Conservation (phyloP, 768 basidiomycete species). For the Hydnomerulius pinastri region DNA sequence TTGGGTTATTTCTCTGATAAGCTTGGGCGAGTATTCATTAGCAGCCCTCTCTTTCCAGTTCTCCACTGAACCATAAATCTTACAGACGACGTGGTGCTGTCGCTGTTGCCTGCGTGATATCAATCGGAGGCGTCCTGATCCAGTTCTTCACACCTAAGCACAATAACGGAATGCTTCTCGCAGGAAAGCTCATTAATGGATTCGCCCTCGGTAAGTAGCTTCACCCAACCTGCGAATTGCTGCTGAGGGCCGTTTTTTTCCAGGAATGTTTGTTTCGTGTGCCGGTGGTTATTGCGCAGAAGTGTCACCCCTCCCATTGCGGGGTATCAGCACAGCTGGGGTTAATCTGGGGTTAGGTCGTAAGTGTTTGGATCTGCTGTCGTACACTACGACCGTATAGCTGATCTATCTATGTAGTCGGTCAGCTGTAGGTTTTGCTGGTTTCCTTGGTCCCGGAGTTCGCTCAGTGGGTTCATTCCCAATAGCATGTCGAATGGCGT, state of each 20-base stretch:
- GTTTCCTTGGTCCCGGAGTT: not conserved
- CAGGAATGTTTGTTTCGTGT: constrained; percentile 27
- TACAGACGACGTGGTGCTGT: constrained; percentile 27
- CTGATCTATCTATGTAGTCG: constrained; percentile 11
- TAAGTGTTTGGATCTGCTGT: constrained; percentile 9
- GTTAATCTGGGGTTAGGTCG: constrained; percentile 28
- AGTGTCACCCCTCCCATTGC: constrained; percentile 28
- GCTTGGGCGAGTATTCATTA: constrained; percentile 13
- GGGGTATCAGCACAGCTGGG: constrained; percentile 26
- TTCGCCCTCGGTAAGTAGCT: constrained; percentile 21
- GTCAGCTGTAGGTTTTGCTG: constrained; percentile 19
- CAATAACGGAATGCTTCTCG: constrained; percentile 24
- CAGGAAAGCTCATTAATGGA: constrained; percentile 27
- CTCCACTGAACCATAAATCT: not conserved
- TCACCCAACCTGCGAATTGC: not conserved
- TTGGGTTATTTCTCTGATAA: constrained; percentile 24
- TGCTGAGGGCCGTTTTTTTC: not conserved
- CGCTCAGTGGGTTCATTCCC: not conserved
- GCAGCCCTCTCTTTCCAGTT: too few species aligned
- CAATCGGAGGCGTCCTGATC: constrained; percentile 22
- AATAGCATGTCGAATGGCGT: constrained; percentile 27
- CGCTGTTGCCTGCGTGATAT: constrained; percentile 19
- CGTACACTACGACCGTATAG: not conserved
- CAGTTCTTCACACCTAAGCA: constrained; percentile 27
- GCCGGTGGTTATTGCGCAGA: constrained; percentile 28